Conservation (phyloP, 2,329 filamentous ascomycete genomes). For the Colletotrichum liriopes region DNA sequence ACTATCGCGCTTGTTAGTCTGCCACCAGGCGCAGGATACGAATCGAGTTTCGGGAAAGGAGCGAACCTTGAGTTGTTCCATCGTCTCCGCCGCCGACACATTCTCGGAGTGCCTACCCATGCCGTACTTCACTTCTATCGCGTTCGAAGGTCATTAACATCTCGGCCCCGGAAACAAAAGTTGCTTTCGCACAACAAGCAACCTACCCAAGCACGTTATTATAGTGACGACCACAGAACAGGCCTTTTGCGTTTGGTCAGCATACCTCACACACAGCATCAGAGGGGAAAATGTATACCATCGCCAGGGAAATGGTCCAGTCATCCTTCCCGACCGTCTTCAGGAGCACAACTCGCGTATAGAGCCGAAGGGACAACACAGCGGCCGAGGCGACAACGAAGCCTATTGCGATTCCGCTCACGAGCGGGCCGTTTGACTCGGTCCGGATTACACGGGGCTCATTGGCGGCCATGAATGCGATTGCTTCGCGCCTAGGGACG, state of each 20-base stretch:
- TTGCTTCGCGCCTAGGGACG: neutral
- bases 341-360: constrained; percentile 46
- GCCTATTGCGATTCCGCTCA: constrained; percentile 45
- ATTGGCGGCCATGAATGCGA: neutral
- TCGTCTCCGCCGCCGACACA: constrained; percentile 41
- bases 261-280: neutral
- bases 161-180: neutral
- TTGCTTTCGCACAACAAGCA: neutral
- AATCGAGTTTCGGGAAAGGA: neutral
- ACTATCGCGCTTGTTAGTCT: constrained; percentile 40
- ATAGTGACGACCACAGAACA: constrained; percentile 43
- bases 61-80: constrained; percentile 47
- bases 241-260: constrained; percentile 39
- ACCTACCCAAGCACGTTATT: constrained; percentile 27
- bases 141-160: neutral
- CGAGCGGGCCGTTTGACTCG: constrained; percentile 45
- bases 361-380: constrained; percentile 45
- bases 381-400: constrained; percentile 43
- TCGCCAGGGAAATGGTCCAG: constrained; percentile 47
- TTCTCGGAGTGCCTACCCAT: constrained; percentile 48
- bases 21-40: neutral
- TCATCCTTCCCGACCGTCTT: constrained; percentile 48
- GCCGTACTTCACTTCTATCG: constrained; percentile 47
- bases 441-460: constrained; percentile 29
- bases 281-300: constrained; percentile 20